Evolutionary conservation across 345 rosid species (phyloP), one percentile per base, ranked within the genome.

Genomic region (Populus ilicifolia): DNA sequence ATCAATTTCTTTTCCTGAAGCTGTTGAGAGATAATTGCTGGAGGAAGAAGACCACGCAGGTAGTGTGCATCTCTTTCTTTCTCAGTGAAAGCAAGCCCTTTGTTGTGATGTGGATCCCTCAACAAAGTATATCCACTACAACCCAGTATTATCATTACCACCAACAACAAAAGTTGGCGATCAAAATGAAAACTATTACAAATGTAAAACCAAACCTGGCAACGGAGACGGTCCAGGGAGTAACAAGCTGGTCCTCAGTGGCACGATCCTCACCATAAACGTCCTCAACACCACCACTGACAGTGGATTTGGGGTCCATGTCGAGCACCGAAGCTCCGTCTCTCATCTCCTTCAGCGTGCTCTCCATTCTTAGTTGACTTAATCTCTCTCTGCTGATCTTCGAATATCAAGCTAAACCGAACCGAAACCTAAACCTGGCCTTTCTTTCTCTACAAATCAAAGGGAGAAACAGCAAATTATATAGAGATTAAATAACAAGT

Each of bases 151-250:
- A 25, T 30, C 14, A 74, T 35, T 30, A 20, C 16, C 5, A 70
- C 5, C 17, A 23, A 70, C 27, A 46, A 43, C 5, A 30, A 11
- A 8, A 10, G 30, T 1, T 11, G 52, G 41, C 13, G 29, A 44
- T 39, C 36, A 12, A 52, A 70, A 39, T 20, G 6, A 69, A 69
- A 30, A 21, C 25, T 41, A 64, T 11, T 10, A 12, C 20, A 56
- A 27, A 6, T 25, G 6, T 8, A 50, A 12, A 56, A 5, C 43
- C 30, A 30, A 25, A 92, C 98, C 98, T 92, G 68, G 97, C 97
- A 70, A 94, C 92, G 23, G 94, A 90, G 78, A 85, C 70, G 23
- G 93, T 70, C 97, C 98, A 94, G 56, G 97, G 98, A 74, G 94
- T 94, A 73, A 91, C 89, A 54, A 87, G 87, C 84, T 86, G 89